Base-by-base conservation (phyloP, 257 asterid genomes). In the Prunella vulgaris region DNA sequence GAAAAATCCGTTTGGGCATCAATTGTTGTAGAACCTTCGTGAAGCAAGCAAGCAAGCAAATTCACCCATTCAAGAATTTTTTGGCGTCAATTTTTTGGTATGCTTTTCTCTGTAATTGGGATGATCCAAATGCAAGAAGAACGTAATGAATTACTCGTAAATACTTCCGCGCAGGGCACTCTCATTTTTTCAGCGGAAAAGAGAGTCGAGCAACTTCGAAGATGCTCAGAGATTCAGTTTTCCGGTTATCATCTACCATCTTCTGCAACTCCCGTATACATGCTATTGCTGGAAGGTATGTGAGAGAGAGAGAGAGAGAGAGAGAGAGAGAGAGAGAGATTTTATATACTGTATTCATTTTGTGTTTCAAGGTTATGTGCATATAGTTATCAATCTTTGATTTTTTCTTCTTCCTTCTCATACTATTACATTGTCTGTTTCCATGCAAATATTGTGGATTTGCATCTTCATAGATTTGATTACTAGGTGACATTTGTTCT, bases 241-340 rank as follows among this genome's bases (percentile, higher is more conserved):
- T 65, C 60, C 48, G 77, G 22, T 60, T 77, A 48, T 64, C 75
- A 20, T 40, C 49, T 10, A 69, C 53, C 64, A 33, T 73, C 58
- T 62, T 68, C 65, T n/a, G 44, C 69, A 68, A 20, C 4, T 4
- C 69, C 25, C 35, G 9, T 62, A 5, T 44, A 35, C 20, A 3
- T 40, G 64, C 68, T 35, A 18, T 58, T 42, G 22, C 33, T 38
- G 54, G 58, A 69, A 78, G 83, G 83, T 78, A 63, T n/a, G n/a
- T n/a, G 61, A 9, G n/a, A 15, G 44, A 27, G 28, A 15, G 28
- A 30, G 61, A 22, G 54, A 20, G 61, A 9, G n/a, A 15, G 44
- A 27, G 28, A 15, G 28, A 30, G 61, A 9, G n/a, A 15, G 44
- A 27, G 28, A 15, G 28, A 30, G 61, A 22, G 54, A 20, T 32